Evolutionary conservation across 257 asterid genomes (phyloP), one percentile per base, ranked within the genome.

Genomic region (Nicotiana knightiana): DNA sequence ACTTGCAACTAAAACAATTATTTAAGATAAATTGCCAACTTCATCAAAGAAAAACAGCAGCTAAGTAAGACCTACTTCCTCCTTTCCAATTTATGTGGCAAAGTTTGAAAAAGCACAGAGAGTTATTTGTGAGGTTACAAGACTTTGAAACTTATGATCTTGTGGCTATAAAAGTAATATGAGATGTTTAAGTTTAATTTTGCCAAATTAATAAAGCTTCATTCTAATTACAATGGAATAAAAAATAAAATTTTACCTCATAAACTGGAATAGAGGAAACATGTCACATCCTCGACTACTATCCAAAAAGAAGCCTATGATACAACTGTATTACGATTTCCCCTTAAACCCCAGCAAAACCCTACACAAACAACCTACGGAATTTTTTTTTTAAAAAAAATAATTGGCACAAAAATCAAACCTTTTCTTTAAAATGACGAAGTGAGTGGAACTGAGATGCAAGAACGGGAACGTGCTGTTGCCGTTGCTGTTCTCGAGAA

Each of bases 341-440:
- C 46, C 16, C 82, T 79, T 78, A 85, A 86, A 85, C 86, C 87
- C 84, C 80, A 61, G 62, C 59, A 79, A 86, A 88, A 89, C 82
- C 89, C 84, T 43, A 78, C 81, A 76, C 59, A 6, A 35, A 68
- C 62, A 85, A 26, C 5, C 33, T 4, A 53, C 4, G 13, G 62
- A 65, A 5, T 17, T 59, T 43, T n/a, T 53, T 15, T 77, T 5
- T 21, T 21, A 21, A 21, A 7, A 17, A 21, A 51, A 35, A 4
- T 17, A 26, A 51, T 33, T 15, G 58, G 67, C 11, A 28, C 48
- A 35, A 68, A 81, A 62, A 35, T 17, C 30, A 80, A 35, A 92
- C 99, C 93, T 87, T 84, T 76, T 82, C 76, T 65, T 51, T 86
- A 18, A 82, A 66, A 46, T 82, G 83, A 32, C 77, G 70, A 9